Conservation (phyloP, 306 rosid species). For the Abrus pulchellus region DNA sequence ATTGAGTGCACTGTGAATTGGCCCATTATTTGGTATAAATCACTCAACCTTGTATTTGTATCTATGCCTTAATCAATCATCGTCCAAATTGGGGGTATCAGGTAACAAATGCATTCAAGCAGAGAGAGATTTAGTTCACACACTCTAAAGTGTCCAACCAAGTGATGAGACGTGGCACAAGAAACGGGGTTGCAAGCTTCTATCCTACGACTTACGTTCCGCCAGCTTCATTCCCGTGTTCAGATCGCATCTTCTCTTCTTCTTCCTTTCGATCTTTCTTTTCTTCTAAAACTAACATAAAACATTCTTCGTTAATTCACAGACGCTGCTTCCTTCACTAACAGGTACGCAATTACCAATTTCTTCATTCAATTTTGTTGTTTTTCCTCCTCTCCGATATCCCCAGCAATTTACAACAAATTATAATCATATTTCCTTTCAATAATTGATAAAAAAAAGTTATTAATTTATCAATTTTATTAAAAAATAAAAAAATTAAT, state of each 20-base stretch:
- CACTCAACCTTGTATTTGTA: neutral
- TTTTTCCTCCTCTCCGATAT: neutral
- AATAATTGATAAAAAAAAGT: neutral
- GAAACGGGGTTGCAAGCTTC: neutral
- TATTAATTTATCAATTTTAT: neutral
- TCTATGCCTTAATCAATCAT: neutral
- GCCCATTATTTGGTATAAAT: neutral
- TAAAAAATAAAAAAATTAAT: too few species aligned
- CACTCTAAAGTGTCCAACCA: neutral
- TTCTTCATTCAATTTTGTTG: neutral
- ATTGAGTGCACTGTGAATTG: too few species aligned
- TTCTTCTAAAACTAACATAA: neutral
- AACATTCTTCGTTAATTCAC: neutral
- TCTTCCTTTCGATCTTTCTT: slow-evolving; percentile 20
- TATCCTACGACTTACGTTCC: neutral
- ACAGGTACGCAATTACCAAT: slow-evolving; percentile 34
- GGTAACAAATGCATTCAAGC: neutral
- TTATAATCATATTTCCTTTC: slow-evolving; percentile 7
- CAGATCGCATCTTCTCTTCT: slow-evolving; percentile 11
- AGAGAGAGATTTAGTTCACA: neutral
- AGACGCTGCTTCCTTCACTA: slow-evolving; percentile 21
- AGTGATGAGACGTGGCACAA: neutral
- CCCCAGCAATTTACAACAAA: neutral
- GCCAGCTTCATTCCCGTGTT: neutral
- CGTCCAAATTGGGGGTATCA: neutral